Base-by-base conservation (phyloP, 805 yeast species). In the Schizosaccharomyces japonicus region DNA sequence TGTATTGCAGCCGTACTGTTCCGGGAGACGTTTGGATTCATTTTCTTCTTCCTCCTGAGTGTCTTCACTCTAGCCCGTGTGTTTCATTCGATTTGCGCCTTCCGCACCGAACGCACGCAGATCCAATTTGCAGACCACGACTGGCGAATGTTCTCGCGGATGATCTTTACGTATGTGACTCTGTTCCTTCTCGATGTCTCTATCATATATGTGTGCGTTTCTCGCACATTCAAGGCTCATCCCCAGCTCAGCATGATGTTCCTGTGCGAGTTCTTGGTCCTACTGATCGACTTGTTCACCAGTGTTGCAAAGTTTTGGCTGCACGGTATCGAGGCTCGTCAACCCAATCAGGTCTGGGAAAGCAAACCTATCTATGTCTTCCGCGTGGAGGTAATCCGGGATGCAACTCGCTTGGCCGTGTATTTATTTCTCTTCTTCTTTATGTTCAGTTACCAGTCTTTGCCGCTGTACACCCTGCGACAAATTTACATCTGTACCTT, bases 251-350 rank as follows among this genome's bases (percentile, higher is more conserved):
- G 31, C 63, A 52, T 73, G 80, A 17, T 80, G 36, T 76, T 81
- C 58, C 85, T 84, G 1, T 76, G 81, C 58, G 90, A 81, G 55
- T 77, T 78, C 56, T 76, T 79, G 2, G 64, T 81, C 50, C 64
- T 78, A 50, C 69, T 72, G 21, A 66, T 78, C 29, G 76, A 74
- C 44, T 58, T 73, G 25, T 54, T 74, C 13, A 63, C 70, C 5
- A 62, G 67, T 45, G 56, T 66, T 11, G 62, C 69, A 31, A 72
- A 73, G 55, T 65, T 67, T 47, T 51, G 61, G 5, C 61, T 79
- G 47, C 75, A 75, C 52, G 56, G 73, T 21, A 66, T 66, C 52
- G 95, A 82, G 53, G 57, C 76, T 39, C 54, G 59, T 11, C 48
- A 49, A 5, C 51, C 47, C 3, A 56, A 67, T 50, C 76, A 71